These are phyloP conservation scores for Paralagenidium karlingii DNA, from an alignment of 352 stramenopile species.

Conservation along the genomic window DNA sequence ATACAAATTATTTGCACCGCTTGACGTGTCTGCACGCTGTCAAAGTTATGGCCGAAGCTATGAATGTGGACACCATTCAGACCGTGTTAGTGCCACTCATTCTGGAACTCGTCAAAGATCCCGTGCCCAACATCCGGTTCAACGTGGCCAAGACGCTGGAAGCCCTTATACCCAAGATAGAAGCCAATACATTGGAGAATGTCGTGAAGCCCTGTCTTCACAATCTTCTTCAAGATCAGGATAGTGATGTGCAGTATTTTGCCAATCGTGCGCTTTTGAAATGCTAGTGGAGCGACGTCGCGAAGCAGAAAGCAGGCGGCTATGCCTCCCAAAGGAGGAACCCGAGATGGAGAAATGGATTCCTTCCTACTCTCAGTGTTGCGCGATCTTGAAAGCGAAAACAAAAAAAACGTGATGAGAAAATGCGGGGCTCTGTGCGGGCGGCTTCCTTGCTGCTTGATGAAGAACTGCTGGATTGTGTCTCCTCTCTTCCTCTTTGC, in stretches of 20 bases:
- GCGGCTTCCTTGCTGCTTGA: no score
- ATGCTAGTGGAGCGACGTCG: constrained; percentile 17
- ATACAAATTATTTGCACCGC: constrained; percentile 91
- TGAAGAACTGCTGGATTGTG: no score
- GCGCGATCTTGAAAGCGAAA: no score
- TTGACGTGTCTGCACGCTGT: constrained; percentile 86
- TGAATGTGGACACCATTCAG: constrained; percentile 64
- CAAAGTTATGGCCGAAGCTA: constrained; percentile 67
- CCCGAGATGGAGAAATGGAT: no score
- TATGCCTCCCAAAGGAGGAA: no score
- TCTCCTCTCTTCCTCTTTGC: no score
- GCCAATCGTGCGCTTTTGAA: constrained; percentile 58
- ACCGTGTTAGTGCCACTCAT: constrained; percentile 83
- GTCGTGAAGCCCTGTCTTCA: constrained; percentile 81
- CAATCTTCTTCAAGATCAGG: constrained; percentile 79
- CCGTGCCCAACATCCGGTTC: constrained; percentile 98
- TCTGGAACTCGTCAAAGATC: constrained; percentile 37
- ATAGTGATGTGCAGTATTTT: constrained; percentile 93
- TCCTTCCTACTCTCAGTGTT: no score
- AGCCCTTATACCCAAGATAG: constrained; percentile 69
- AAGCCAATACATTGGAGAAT: constrained; percentile 31
- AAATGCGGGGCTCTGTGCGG: no score
- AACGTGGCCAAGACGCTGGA: constrained; percentile 96
- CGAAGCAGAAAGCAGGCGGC: no score
- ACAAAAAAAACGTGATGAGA: no score